Evolutionary conservation across 768 basidiomycete genomes (phyloP).

Genomic region (Tubosaeta brunneosetosa): DNA sequence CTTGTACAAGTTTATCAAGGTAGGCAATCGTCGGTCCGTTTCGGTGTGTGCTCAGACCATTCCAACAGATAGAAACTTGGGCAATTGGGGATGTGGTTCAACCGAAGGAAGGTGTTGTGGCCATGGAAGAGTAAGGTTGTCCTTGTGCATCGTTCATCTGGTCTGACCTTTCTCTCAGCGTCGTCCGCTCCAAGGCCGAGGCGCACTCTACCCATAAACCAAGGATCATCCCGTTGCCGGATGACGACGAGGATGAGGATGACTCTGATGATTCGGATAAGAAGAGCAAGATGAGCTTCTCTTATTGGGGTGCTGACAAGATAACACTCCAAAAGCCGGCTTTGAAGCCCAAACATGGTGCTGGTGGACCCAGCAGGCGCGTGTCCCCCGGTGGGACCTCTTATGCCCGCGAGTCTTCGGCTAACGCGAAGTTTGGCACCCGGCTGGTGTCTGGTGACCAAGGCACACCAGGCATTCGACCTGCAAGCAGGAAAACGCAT

Average conservation of each 20-base stretch:
- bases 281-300: constrained; percentile 93
- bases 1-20: constrained; percentile 90
- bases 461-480: constrained; percentile 39
- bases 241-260: constrained; percentile 52
- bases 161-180: constrained; percentile 37
- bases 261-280: constrained; percentile 85
- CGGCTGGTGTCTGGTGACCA: constrained; percentile 67
- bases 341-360: constrained; percentile 41
- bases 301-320: constrained; percentile 91
- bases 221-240: constrained; percentile 62
- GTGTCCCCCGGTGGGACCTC: constrained; percentile 43
- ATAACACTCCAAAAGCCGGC: constrained; percentile 80
- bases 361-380: constrained; percentile 35
- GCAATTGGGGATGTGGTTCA: constrained; percentile 72
- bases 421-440: constrained; percentile 90
- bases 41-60: constrained; percentile 2
- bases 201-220: constrained; percentile 56
- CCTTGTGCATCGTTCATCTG: neutral
- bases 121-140: constrained; percentile 82
- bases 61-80: constrained; percentile 82
- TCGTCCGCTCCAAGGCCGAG: constrained; percentile 65
- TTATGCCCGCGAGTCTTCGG: constrained; percentile 77
- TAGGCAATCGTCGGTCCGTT: constrained; percentile 27
- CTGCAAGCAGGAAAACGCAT: constrained; percentile 60
- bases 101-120: constrained; percentile 74